These are phyloP conservation scores for Prunus fruticosa DNA, from an alignment of 306 rosid genomes.

Conservation along the genomic window DNA sequence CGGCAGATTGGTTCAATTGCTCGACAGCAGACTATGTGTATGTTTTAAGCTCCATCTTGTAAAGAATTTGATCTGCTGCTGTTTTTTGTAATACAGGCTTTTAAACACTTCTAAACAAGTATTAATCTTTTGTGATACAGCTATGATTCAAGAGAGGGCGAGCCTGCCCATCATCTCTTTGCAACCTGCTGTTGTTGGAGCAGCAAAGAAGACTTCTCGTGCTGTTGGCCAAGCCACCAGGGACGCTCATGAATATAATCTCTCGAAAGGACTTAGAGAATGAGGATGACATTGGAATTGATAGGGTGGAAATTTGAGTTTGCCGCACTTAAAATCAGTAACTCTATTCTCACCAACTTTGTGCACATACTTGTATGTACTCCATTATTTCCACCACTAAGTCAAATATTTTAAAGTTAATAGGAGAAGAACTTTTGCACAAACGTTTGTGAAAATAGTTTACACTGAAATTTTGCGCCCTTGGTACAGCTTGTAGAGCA, in stretches of 20 bases:
- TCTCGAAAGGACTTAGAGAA: conserved; percentile 46
- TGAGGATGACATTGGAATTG: conserved; percentile 43
- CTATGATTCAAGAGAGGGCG: conserved; percentile 96
- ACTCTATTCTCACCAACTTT: neutral
- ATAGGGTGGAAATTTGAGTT: conserved; percentile 46
- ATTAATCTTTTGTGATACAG: conserved; percentile 36
- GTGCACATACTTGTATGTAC: neutral
- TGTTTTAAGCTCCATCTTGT: conserved; percentile 19
- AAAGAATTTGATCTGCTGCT: neutral
- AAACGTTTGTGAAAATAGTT: too few species aligned
- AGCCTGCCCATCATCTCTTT: conserved; percentile 74
- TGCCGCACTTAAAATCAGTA: neutral
- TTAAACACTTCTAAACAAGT: neutral
- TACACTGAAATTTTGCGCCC: too few species aligned
- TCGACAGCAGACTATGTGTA: conserved; percentile 83
- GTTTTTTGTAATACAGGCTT: neutral
- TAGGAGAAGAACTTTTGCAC: too few species aligned
- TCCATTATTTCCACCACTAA: too few species aligned
- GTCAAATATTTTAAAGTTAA: too few species aligned
- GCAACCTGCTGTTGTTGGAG: conserved; percentile 79
- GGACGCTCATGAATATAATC: conserved; percentile 60
- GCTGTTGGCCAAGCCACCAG: conserved; percentile 84
- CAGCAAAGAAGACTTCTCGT: conserved; percentile 85
- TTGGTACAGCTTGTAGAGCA: neutral
- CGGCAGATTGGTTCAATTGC: conserved; percentile 75